These are phyloP conservation scores for Firmiana major DNA, from an alignment of 345 rosid species.

Conservation along the genomic window DNA sequence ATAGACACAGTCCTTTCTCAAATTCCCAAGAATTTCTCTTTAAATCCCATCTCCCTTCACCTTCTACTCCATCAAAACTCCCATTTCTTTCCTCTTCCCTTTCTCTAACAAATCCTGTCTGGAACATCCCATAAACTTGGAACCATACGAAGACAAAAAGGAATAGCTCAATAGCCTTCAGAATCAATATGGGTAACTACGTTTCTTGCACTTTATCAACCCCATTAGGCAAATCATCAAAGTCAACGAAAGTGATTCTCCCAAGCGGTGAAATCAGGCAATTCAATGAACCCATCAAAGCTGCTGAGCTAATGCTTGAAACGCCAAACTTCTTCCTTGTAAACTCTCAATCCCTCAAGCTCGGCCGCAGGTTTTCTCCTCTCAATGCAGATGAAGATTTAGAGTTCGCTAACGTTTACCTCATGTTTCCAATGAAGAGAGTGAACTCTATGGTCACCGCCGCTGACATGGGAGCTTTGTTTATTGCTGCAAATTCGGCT, in stretches of 20 bases:
- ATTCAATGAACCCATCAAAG: slow-evolving; percentile 50
- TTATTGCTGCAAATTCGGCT: slow-evolving; percentile 44
- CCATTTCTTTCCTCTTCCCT: background rate
- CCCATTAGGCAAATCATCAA: slow-evolving; percentile 34
- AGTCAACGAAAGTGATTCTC: slow-evolving; percentile 51
- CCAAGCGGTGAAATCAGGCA: slow-evolving; percentile 66
- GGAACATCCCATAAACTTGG: background rate
- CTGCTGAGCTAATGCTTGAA: slow-evolving; percentile 90
- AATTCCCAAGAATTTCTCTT: background rate
- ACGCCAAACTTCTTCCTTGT: slow-evolving; percentile 71
- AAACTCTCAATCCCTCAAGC: slow-evolving; percentile 57
- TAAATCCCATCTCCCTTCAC: no score
- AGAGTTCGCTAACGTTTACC: slow-evolving; percentile 54
- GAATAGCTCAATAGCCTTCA: background rate
- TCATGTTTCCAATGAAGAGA: slow-evolving; percentile 75
- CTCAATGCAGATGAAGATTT: slow-evolving; percentile 81
- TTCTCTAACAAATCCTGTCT: background rate
- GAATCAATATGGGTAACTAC: slow-evolving; percentile 63
- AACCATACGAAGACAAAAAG: background rate
- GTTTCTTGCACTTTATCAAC: slow-evolving; percentile 52
- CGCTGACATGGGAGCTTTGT: slow-evolving; percentile 60
- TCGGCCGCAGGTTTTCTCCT: slow-evolving; percentile 60
- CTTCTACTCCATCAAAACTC: background rate
- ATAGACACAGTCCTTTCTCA: background rate
- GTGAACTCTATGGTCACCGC: slow-evolving; percentile 52